Percentiles rank a stretch among this genome's conserved stretches.
phyloP scores from a whole-genome alignment of 176 grass and related monocot species.

The Triticum timopheevii region DNA sequence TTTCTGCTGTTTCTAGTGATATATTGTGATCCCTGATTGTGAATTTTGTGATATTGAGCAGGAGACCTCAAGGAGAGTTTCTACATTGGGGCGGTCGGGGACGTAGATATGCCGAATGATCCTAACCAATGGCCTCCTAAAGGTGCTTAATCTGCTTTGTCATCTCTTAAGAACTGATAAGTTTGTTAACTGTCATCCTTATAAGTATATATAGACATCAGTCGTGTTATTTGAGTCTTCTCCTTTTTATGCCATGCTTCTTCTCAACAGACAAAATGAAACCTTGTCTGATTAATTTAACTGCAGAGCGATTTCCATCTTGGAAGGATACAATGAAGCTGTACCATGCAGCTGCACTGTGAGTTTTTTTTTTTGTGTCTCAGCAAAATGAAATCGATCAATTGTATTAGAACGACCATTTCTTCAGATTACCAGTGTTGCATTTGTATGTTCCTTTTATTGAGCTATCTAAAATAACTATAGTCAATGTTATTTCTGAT shows the following conservation, averaged over 20 bases:
- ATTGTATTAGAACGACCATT: neutral
- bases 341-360: slow-evolving; percentile 55
- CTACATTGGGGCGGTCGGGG: slow-evolving; percentile 51
- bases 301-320: slow-evolving; percentile 54
- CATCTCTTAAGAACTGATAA: slow-evolving; percentile 3
- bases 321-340: slow-evolving; percentile 73
- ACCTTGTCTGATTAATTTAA: slow-evolving; percentile 32
- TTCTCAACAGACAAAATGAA: neutral
- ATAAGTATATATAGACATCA: neutral
- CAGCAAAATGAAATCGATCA: neutral
- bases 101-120: slow-evolving; percentile 26
- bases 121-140: slow-evolving; percentile 65
- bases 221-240: slow-evolving; percentile 5
- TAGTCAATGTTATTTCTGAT: neutral
- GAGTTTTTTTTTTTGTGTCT: slow-evolving; percentile 39
- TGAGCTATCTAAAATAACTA: neutral
- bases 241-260: neutral
- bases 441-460: neutral
- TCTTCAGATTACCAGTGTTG: neutral
- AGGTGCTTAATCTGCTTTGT: slow-evolving; percentile 40
- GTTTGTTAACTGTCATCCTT: neutral
- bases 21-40: neutral
- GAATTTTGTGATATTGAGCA: slow-evolving; percentile 15
- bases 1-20: slow-evolving; percentile 12
- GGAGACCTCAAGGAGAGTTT: slow-evolving; percentile 86